Base-by-base conservation (phyloP, 2,329 filamentous ascomycete genomes). In the Beauveria caledonica region DNA sequence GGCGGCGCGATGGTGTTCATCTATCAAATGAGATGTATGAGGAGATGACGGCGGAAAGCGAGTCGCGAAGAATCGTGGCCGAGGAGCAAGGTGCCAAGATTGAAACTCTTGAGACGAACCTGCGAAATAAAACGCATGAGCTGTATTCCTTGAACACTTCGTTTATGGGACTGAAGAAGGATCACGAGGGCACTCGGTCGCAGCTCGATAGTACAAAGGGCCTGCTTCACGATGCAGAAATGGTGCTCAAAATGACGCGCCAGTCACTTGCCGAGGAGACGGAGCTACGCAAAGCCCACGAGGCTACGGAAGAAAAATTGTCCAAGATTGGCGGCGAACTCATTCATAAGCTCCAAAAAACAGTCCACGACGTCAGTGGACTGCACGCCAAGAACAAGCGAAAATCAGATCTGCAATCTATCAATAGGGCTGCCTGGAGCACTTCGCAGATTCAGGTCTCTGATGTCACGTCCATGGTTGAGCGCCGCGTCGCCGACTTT, bases 1-100 rank as follows among this genome's bases (percentile, higher is more conserved):
- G 94, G 25, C 91, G 96, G 71, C 87, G 94, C 42, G 97, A 97
- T 70, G 94, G 94, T 58, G 93, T 99, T 2, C 97, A 97, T 70
- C 80, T 99, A 39, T 89, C 93, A 0, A 89, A 90, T 60, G 92
- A 96, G 62, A 84, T 84, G 17, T 97, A 92, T 69, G 93, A 97
- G 70, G 90, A 96, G 67, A 88, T 99, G 75, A 93, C 87, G 0
- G 89, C 90, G 5, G 87, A 96, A 71, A 97, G 89, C 73, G 94
- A 99, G 73, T 96, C 93, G 2, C 84, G 92, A 57, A 83, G 91
- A 13, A 97, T 97, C 63, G 82, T 97, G 44, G 89, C 88, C 66
- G 93, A 97, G 68, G 94, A 99, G 71, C 93, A 97, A 69, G 83
- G 86, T 8, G 92, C 93, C 66, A 93, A 91, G 72, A 92, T 99